These are phyloP conservation scores for Syncephalis fuscata DNA, from an alignment of 371 early-diverging fungal genomes.

Conservation along the genomic window DNA sequence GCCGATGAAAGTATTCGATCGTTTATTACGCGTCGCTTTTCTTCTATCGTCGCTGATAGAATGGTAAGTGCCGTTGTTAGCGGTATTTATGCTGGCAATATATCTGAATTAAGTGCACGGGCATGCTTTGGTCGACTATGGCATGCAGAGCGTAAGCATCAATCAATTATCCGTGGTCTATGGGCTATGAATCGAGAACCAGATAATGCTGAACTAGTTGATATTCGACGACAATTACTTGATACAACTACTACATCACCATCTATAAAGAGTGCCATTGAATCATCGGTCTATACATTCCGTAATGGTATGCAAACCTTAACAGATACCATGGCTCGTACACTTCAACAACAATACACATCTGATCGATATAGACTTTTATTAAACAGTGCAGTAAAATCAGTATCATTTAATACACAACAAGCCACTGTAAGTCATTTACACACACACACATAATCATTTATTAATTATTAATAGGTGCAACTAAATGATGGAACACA, in stretches of 20 bases:
- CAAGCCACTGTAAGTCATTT: too few species aligned
- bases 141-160: constrained; percentile 43
- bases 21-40: constrained; percentile 65
- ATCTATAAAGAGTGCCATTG: neutral
- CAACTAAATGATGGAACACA: too few species aligned
- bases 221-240: too few species aligned
- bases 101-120: constrained; percentile 47
- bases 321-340: too few species aligned
- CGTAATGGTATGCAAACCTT: too few species aligned
- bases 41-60: constrained; percentile 37
- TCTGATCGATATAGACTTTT: too few species aligned
- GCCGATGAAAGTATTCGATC: constrained; percentile 54
- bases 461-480: too few species aligned
- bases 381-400: too few species aligned
- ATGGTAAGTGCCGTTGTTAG: constrained; percentile 77
- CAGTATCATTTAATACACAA: too few species aligned
- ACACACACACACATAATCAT: too few species aligned
- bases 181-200: constrained; percentile 8
- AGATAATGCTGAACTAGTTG: neutral
- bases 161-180: constrained; percentile 33
- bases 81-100: constrained; percentile 89
- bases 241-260: neutral
- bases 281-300: neutral
- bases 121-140: constrained; percentile 51
- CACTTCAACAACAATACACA: too few species aligned